Percentiles rank a stretch among this genome's conserved stretches.
These are phyloP conservation scores for Aspergillus diversus DNA, from an alignment of 495 filamentous ascomycete genomes.

Conservation along the genomic window DNA sequence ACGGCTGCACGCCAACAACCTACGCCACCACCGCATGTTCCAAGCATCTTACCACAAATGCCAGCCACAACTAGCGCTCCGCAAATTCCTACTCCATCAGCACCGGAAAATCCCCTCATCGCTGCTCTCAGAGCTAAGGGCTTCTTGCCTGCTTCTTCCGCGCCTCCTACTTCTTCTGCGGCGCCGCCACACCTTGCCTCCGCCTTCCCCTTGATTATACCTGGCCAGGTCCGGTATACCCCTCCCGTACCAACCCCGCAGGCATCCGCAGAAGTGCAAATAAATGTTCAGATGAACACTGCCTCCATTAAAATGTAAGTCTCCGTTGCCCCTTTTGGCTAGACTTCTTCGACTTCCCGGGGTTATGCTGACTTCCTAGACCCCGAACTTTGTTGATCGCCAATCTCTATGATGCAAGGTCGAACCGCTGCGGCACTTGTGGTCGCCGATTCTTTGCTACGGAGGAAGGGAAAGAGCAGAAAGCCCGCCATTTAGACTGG, in stretches of 20 bases:
- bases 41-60: constrained; percentile 35
- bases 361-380: constrained; percentile 44
- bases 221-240: constrained; percentile 44
- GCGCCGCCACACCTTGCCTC: constrained; percentile 30
- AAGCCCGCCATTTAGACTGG: constrained; percentile 96
- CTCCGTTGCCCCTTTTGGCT: constrained; percentile 8
- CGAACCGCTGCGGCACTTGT: constrained; percentile 87
- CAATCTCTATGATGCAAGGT: constrained; percentile 73
- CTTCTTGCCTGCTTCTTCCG: constrained; percentile 46
- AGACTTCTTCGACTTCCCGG: constrained; percentile 30
- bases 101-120: constrained; percentile 49
- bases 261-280: constrained; percentile 38
- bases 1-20: constrained; percentile 50
- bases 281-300: constrained; percentile 69
- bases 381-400: constrained; percentile 74
- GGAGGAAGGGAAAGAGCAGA: constrained; percentile 77
- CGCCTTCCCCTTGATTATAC: constrained; percentile 45
- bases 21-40: constrained; percentile 39
- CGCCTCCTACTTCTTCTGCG: constrained; percentile 31
- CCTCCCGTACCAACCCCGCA: constrained; percentile 39
- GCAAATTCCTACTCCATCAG: constrained; percentile 28
- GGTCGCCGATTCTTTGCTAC: constrained; percentile 81
- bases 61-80: constrained; percentile 31
- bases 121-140: constrained; percentile 51
- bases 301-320: constrained; percentile 80